These are phyloP conservation scores for Adansonia madagascariensis DNA, from an alignment of 441 rosid genomes.

Conservation along the genomic window DNA sequence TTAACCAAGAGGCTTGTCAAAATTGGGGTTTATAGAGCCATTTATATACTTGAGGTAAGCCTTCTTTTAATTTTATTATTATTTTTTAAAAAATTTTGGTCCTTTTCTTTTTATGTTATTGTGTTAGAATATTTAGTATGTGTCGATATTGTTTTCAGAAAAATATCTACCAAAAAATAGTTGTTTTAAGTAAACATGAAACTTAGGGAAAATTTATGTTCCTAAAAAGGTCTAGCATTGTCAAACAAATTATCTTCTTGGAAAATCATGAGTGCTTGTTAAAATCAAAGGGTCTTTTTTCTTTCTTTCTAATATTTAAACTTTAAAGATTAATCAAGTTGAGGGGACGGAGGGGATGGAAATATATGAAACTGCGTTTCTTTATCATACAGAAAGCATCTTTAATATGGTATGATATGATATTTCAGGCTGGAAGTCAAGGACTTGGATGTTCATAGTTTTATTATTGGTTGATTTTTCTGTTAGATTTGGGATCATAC, in stretches of 20 bases:
- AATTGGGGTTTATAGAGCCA: slow-evolving; percentile 70
- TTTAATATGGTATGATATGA: neutral
- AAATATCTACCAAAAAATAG: neutral
- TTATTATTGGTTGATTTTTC: neutral
- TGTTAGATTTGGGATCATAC: neutral
- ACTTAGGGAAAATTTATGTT: neutral
- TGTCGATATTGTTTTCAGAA: neutral
- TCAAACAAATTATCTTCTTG: neutral
- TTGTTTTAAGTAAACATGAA: neutral
- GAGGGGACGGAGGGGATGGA: neutral
- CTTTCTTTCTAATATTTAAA: neutral
- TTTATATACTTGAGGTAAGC: slow-evolving; percentile 80
- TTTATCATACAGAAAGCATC: neutral
- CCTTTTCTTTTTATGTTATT: neutral
- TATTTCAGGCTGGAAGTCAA: neutral
- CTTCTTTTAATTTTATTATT: neutral
- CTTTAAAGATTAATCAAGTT: neutral
- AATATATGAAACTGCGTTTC: neutral
- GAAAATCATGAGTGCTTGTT: neutral
- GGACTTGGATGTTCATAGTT: slow-evolving; percentile 4
- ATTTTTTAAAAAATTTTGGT: neutral
- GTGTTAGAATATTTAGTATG: neutral
- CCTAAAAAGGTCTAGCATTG: neutral
- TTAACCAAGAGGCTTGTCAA: slow-evolving; percentile 54
- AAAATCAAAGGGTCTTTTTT: neutral